These are phyloP conservation scores for Penicillium steckii DNA, from an alignment of 495 filamentous ascomycete genomes.

Conservation along the genomic window DNA sequence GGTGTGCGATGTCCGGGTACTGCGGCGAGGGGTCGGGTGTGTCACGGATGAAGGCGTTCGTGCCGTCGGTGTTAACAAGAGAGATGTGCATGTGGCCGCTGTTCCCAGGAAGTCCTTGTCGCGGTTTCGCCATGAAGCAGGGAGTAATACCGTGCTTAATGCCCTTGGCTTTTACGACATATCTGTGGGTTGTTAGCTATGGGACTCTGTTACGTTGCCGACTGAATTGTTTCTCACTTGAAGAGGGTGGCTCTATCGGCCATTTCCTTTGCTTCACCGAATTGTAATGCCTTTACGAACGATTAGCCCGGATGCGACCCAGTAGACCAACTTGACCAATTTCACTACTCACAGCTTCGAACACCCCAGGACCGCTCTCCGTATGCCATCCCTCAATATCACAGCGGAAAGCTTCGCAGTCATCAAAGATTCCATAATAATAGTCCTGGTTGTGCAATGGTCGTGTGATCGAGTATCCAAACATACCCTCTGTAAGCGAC, in stretches of 20 bases:
- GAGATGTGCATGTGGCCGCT: conserved; percentile 95
- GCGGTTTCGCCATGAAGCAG: conserved; percentile 99
- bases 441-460: conserved; percentile 92
- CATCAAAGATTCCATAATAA: conserved; percentile 86
- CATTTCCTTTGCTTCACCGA: conserved; percentile 79
- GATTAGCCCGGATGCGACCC: conserved; percentile 1
- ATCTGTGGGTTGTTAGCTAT: conserved; percentile 38
- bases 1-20: conserved; percentile 71
- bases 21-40: conserved; percentile 64
- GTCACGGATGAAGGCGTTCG: conserved; percentile 79
- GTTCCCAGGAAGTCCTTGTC: conserved; percentile 85
- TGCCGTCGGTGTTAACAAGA: conserved; percentile 57
- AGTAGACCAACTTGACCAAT: too few relatives aligned
- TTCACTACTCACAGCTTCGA: conserved; percentile 69
- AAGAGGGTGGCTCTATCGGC: conserved; percentile 89
- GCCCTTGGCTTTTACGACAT: conserved; percentile 82
- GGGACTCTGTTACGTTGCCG: too few relatives aligned
- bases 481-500: conserved; percentile 91
- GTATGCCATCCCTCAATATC: conserved; percentile 97
- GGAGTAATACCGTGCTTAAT: conserved; percentile 88
- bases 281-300: conserved; percentile 66
- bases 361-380: conserved; percentile 93
- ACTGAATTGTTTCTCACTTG: conserved; percentile 71
- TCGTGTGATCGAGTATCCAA: conserved; percentile 92
- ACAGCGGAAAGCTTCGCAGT: conserved; percentile 77